These are phyloP conservation scores for Hypoxylon sp. DNA, from an alignment of 2,329 filamentous ascomycete species.

Conservation along the genomic window DNA sequence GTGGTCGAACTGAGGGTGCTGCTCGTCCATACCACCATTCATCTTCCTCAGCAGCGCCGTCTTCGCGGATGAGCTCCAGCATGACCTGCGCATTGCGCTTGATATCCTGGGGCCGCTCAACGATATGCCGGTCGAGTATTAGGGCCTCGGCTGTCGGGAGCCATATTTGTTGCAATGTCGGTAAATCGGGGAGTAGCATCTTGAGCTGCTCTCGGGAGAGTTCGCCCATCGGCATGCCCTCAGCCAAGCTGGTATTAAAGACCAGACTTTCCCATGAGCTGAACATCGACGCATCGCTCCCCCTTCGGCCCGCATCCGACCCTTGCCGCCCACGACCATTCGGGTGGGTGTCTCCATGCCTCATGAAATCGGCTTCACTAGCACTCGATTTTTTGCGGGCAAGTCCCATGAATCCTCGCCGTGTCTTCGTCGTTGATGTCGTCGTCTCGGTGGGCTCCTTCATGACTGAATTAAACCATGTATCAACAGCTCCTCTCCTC, in stretches of 20 bases:
- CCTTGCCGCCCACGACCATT: conserved; percentile 49
- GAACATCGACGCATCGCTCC: conserved; percentile 50
- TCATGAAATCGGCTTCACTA: conserved; percentile 54
- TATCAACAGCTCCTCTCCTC: conserved; percentile 71
- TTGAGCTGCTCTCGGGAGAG: conserved; percentile 66
- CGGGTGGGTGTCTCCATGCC: conserved; percentile 33
- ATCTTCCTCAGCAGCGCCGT: conserved; percentile 71
- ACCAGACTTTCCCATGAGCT: conserved; percentile 60
- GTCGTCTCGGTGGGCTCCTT: conserved; percentile 62
- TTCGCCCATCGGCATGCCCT: conserved; percentile 74
- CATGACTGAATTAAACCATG: conserved; percentile 69
- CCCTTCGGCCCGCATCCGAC: conserved; percentile 51
- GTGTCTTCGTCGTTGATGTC: conserved; percentile 64
- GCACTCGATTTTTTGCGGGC: conserved; percentile 71
- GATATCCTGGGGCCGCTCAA: conserved; percentile 71
- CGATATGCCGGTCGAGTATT: conserved; percentile 72
- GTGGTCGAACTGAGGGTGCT: conserved; percentile 68
- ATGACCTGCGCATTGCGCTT: conserved; percentile 75
- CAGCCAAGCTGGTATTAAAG: conserved; percentile 72
- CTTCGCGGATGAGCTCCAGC: conserved; percentile 75
- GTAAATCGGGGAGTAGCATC: conserved; percentile 68
- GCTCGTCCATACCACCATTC: conserved; percentile 73
- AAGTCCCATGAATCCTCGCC: conserved; percentile 67
- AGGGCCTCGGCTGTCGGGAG: conserved; percentile 73
- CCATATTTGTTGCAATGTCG: conserved; percentile 73